Evolutionary conservation across 116 monocot species (phyloP).

Genomic region (Posidonia oceanica): DNA sequence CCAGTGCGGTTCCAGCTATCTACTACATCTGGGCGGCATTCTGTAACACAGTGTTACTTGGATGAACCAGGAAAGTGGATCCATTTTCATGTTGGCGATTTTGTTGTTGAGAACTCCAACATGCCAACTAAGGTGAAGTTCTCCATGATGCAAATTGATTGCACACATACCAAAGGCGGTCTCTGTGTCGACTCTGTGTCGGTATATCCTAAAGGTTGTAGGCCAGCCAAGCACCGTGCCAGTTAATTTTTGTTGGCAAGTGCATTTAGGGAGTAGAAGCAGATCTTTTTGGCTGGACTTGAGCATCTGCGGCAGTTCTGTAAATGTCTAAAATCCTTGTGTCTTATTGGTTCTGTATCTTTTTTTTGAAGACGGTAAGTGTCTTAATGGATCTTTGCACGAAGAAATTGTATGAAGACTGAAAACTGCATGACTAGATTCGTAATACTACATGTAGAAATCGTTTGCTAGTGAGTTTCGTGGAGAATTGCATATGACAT

Average conservation of each 20-base stretch:
- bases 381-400: too few species aligned
- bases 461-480: too few species aligned
- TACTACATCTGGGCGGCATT: constrained; percentile 51
- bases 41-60: constrained; percentile 33
- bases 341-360: too few species aligned
- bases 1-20: constrained; percentile 60
- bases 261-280: neutral
- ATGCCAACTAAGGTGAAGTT: constrained; percentile 45
- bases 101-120: constrained; percentile 26
- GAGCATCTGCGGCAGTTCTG: constrained; percentile 10
- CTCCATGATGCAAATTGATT: constrained; percentile 69
- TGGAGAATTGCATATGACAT: too few species aligned
- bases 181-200: constrained; percentile 61
- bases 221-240: constrained; percentile 2
- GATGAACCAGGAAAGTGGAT: constrained; percentile 49
- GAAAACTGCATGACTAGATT: too few species aligned
- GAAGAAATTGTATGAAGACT: too few species aligned
- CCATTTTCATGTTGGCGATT: constrained; percentile 57
- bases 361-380: too few species aligned
- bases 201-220: constrained; percentile 12
- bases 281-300: constrained; percentile 14
- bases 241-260: constrained; percentile 2
- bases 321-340: neutral
- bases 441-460: too few species aligned
- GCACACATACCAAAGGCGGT: constrained; percentile 73